phyloP scores from a whole-genome alignment of 2,329 filamentous ascomycete genomes.

The Verticillium nubilum region DNA sequence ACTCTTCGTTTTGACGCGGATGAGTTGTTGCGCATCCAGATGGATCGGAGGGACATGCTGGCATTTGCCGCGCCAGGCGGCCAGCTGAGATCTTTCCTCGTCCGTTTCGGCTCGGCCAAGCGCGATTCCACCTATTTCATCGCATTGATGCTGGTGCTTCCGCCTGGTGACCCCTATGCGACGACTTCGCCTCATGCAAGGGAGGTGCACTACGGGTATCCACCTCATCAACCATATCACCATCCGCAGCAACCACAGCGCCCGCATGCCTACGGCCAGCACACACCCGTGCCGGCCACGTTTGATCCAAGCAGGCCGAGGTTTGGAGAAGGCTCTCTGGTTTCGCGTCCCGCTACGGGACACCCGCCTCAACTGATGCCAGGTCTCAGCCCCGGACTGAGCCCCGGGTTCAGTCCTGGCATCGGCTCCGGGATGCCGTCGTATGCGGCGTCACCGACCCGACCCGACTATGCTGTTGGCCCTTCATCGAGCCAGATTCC shows the following conservation, averaged over 20 bases:
- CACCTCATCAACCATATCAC: slow-evolving; percentile 18
- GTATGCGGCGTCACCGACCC: slow-evolving; percentile 40
- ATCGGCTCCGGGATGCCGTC: slow-evolving; percentile 35
- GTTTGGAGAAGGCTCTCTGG: slow-evolving; percentile 26
- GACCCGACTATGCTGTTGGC: slow-evolving; percentile 36
- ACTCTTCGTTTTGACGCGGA: slow-evolving; percentile 48
- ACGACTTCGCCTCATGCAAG: slow-evolving; percentile 39
- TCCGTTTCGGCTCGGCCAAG: slow-evolving; percentile 53
- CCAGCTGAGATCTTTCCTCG: slow-evolving; percentile 41
- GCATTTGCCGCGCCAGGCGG: slow-evolving; percentile 48
- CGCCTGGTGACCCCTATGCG: slow-evolving; percentile 33
- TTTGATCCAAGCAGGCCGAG: slow-evolving; percentile 41
- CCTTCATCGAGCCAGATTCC: slow-evolving; percentile 47
- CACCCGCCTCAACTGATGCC: slow-evolving; percentile 26
- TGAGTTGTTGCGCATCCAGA: slow-evolving; percentile 44
- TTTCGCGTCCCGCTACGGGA: slow-evolving; percentile 21
- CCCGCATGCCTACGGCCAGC: slow-evolving; percentile 31
- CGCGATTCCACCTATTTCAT: slow-evolving; percentile 59
- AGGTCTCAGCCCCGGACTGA: slow-evolving; percentile 34
- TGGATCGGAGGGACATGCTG: slow-evolving; percentile 50
- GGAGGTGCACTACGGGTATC: slow-evolving; percentile 37
- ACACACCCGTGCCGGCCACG: slow-evolving; percentile 38
- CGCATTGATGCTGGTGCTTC: slow-evolving; percentile 39
- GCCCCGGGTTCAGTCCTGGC: slow-evolving; percentile 29
- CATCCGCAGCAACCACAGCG: slow-evolving; percentile 1